Base-by-base conservation (phyloP, 129 eudicot genomes). In the Artemisia annua region DNA sequence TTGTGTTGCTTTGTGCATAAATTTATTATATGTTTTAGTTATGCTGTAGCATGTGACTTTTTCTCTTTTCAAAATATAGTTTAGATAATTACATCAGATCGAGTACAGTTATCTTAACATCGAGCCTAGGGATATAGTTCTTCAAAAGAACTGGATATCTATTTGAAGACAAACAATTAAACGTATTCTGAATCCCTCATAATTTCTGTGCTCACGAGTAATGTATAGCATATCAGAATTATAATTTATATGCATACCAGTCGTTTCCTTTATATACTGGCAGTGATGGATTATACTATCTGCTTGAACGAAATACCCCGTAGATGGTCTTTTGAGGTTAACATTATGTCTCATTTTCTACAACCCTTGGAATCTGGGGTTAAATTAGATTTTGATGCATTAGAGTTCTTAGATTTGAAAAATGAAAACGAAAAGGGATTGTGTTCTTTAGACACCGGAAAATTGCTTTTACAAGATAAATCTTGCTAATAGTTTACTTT, bases 61-160 rank as follows among this genome's bases (percentile, higher is more conserved):
- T 30, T 14, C 15, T 39, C 2, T 3, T 1, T 63, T 63, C 8
- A 4, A 50, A 22, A 32, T 22, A 44, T 63, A 46, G 67, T 67
- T 20, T 44, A 24, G 17, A 48, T 13, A 59, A 24, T 24, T 57
- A 48, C 68, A 15, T 58, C 24, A 22, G 46, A 28, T 28, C 32
- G 32, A 19, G 59, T 72, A 72, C 49, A 48, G n/a, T 39, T 58
- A 14, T 24, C 48, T 30, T 44, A 24, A 16, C 62, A 73, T 54
- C 20, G 48, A 43, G 28, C 79, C 30, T 20, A 75, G 61, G 51
- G 57, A 61, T 61, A n/a, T 17, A 35, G 12, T 3, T 4, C 26
- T 67, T 66, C 24, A 48, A 32, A 20, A 20, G 11, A 67, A 4
- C 5, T 51, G 71, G 58, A 48, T 49, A 67, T 20, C 16, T 26